Percentiles rank a stretch among this genome's conserved stretches.
Conservation (phyloP, 2,329 filamentous ascomycete genomes). For the Epichloe festucae region DNA sequence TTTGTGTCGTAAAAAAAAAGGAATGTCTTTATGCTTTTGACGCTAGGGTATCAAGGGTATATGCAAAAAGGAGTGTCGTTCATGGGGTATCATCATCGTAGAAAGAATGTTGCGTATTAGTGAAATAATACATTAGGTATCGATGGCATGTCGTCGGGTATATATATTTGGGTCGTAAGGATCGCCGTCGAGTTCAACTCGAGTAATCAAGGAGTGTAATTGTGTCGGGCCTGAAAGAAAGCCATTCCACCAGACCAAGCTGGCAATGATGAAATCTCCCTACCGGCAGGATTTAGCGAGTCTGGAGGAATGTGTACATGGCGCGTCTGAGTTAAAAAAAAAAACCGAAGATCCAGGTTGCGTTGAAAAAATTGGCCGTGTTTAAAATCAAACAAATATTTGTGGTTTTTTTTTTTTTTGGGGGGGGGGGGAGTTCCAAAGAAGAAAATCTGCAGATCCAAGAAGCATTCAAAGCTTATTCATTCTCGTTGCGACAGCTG, state of each 20-base stretch:
- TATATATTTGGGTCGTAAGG: constrained; percentile 11
- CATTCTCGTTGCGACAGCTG: constrained; percentile 11
- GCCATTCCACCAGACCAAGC: not conserved
- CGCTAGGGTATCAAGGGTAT: constrained; percentile 5
- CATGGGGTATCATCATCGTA: constrained; percentile 19
- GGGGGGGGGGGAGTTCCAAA: no score
- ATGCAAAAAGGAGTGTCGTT: constrained; percentile 3
- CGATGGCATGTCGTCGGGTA: constrained; percentile 2
- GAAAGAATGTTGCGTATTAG: constrained; percentile 21
- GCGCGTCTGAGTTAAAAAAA: constrained; percentile 18
- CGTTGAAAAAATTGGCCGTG: no score
- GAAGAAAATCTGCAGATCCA: constrained; percentile 7
- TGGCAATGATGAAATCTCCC: not conserved
- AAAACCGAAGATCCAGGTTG: not conserved
- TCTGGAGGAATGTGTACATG: constrained; percentile 25
- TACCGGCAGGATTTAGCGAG: constrained; percentile 16
- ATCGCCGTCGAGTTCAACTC: constrained; percentile 21
- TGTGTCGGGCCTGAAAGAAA: not conserved
- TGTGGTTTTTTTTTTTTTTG: no score
- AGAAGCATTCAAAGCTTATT: constrained; percentile 11
- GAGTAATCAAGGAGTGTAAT: constrained; percentile 1
- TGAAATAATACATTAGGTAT: constrained; percentile 17
- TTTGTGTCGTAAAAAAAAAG: constrained; percentile 19
- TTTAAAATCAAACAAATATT: no score
- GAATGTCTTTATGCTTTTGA: constrained; percentile 30